phyloP scores from a whole-genome alignment of 768 basidiomycete species.

The Royoungia palumana region DNA sequence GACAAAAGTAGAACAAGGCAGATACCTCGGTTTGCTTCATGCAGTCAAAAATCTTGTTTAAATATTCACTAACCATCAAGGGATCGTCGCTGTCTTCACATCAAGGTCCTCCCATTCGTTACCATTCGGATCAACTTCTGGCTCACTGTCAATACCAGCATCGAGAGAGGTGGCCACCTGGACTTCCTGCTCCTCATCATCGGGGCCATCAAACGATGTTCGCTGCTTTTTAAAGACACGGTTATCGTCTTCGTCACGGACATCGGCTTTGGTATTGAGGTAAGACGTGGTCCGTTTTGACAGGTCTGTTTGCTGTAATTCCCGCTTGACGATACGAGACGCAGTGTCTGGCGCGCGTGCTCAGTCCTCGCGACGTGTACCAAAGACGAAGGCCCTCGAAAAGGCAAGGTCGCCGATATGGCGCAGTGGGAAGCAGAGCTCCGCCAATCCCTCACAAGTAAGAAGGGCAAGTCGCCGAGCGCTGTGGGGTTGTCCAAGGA shows the following conservation, averaged over 20 bases:
- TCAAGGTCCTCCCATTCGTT: slow-evolving; percentile 88
- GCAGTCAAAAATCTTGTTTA: slow-evolving; percentile 89
- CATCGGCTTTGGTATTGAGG: no score
- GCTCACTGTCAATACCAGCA: no score
- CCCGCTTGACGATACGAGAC: no score
- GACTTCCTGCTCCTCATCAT: no score
- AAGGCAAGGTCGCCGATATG: slow-evolving; percentile 86
- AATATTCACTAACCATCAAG: slow-evolving; percentile 96
- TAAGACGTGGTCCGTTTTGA: no score
- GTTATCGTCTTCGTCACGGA: no score
- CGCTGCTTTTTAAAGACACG: no score
- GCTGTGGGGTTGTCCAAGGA: slow-evolving; percentile 66
- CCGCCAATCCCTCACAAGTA: slow-evolving; percentile 77
- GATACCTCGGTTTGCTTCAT: slow-evolving; percentile 80
- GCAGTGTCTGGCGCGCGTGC: no score
- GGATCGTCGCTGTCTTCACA: slow-evolving; percentile 90
- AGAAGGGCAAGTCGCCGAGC: slow-evolving; percentile 52
- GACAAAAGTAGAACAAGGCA: neutral
- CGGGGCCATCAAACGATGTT: no score
- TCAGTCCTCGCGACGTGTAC: slow-evolving; percentile 65
- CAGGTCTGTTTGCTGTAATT: no score
- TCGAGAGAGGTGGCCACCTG: no score
- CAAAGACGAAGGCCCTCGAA: slow-evolving; percentile 46
- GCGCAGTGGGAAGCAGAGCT: slow-evolving; percentile 95
- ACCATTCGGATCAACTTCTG: slow-evolving; percentile 64